These are phyloP conservation scores for Tagetes erecta DNA, from an alignment of 129 eudicot genomes.

Conservation along the genomic window DNA sequence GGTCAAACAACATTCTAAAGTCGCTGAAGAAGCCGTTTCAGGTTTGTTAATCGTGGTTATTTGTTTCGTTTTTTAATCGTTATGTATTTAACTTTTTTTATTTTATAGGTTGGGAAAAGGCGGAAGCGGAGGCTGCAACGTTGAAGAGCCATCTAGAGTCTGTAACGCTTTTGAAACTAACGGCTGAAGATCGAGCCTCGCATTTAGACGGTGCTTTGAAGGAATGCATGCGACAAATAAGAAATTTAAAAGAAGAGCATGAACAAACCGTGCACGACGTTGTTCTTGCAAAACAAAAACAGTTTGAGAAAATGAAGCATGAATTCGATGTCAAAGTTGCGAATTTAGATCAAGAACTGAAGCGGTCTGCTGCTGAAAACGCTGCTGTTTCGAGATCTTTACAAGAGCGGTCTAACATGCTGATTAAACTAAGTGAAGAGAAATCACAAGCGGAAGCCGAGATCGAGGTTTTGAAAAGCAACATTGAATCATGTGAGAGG, in stretches of 20 bases:
- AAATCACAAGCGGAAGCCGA: constrained; percentile 91
- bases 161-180: constrained; percentile 79
- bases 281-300: constrained; percentile 56
- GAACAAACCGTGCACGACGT: constrained; percentile 68
- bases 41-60: constrained; percentile 43
- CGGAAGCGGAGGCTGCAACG: constrained; percentile 87
- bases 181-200: constrained; percentile 92
- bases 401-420: constrained; percentile 89
- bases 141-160: constrained; percentile 85
- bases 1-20: constrained; percentile 93
- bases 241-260: constrained; percentile 91
- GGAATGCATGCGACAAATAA: constrained; percentile 96
- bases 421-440: constrained; percentile 74
- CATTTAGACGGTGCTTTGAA: constrained; percentile 96
- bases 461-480: constrained; percentile 65
- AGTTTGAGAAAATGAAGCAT: constrained; percentile 68
- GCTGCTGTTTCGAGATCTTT: constrained; percentile 82
- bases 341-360: constrained; percentile 73
- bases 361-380: constrained; percentile 74
- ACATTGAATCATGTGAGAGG: constrained; percentile 80
- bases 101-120: constrained; percentile 94
- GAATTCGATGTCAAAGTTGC: constrained; percentile 68
- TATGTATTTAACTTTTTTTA: background rate
- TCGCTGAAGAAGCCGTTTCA: constrained; percentile 98
- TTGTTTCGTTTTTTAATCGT: background rate